Conservation (phyloP, 2,329 filamentous ascomycete genomes). For the Cryphonectria carpinicola region DNA sequence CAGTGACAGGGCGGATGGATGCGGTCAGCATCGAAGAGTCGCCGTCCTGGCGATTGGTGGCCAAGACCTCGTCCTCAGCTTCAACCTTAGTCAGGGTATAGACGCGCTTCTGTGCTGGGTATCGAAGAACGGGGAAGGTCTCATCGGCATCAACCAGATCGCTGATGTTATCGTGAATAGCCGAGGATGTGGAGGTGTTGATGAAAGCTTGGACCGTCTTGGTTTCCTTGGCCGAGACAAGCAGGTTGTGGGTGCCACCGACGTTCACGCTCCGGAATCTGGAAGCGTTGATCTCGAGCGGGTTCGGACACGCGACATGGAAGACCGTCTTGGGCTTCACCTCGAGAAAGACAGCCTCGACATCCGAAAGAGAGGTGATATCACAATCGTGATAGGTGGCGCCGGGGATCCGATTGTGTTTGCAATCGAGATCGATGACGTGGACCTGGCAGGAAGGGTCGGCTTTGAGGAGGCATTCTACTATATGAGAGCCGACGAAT, state of each 20-base stretch:
- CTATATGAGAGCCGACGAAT: constrained; percentile 31
- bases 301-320: constrained; percentile 30
- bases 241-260: constrained; percentile 30
- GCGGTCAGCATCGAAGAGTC: constrained; percentile 29
- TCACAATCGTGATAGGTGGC: constrained; percentile 29
- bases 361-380: constrained; percentile 19
- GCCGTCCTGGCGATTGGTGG: constrained; percentile 30
- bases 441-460: constrained; percentile 22
- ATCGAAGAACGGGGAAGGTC: constrained; percentile 29
- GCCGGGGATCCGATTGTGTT: constrained; percentile 23
- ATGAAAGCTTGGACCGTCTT: constrained; percentile 31
- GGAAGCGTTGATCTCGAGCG: constrained; percentile 21
- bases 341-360: constrained; percentile 18
- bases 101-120: constrained; percentile 31
- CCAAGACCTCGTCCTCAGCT: constrained; percentile 30
- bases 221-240: constrained; percentile 21
- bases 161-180: constrained; percentile 31
- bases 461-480: constrained; percentile 24
- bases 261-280: constrained; percentile 31
- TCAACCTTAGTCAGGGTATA: constrained; percentile 33
- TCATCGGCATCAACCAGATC: constrained; percentile 30
- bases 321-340: constrained; percentile 29
- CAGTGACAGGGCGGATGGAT: constrained; percentile 28
- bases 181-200: constrained; percentile 31
- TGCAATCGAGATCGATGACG: constrained; percentile 26